Evolutionary conservation across 805 yeast genomes (phyloP), one percentile per base, ranked within the genome.

Genomic region (Priceomyces fermenticarens): DNA sequence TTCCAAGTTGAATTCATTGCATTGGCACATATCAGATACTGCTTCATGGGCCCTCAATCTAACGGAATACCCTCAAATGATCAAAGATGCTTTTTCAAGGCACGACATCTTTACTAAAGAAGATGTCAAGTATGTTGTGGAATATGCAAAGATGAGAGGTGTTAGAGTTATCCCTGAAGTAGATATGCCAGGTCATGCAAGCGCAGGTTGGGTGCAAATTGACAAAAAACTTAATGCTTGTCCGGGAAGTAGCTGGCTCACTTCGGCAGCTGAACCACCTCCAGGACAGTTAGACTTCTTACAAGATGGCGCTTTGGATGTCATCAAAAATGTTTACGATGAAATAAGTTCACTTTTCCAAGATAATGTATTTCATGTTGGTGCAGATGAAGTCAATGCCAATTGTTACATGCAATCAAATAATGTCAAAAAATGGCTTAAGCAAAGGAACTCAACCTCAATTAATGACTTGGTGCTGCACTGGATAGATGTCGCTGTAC

Each of bases 121-220:
- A 4, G 70, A 66, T 40, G 43, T 69, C 15, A 30, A 29, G 12
- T 39, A 52, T 10, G 41, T 69, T 4, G 55, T 69, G 13, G 44
- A 46, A 16, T 67, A 65, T 48, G 73, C 69, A 3, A 41, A 44
- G 10, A 50, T 34, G 2, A 49, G 66, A 36, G 75, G 73, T n/a
- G 63, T 69, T 9, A 58, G 74, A 41, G 54, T 70, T 12, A 48
- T 69, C 20, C 73, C 74, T 5, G 75, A 69, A 46, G 46, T 69
- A 25, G 75, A 70, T 44, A 44, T 63, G 50, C 73, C 74, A 4
- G 73, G 72, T 2, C 75, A 70, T 45, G 53, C 71, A 11, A 49
- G 61, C 23, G 60, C 72, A 4, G 75, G 74, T 3, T 70, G 67
- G 67, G 43, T 43, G 29, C 59, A 53, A 36, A 49, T 65, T 26